phyloP scores from a whole-genome alignment of 345 rosid species.

The Citrus sinensis region DNA sequence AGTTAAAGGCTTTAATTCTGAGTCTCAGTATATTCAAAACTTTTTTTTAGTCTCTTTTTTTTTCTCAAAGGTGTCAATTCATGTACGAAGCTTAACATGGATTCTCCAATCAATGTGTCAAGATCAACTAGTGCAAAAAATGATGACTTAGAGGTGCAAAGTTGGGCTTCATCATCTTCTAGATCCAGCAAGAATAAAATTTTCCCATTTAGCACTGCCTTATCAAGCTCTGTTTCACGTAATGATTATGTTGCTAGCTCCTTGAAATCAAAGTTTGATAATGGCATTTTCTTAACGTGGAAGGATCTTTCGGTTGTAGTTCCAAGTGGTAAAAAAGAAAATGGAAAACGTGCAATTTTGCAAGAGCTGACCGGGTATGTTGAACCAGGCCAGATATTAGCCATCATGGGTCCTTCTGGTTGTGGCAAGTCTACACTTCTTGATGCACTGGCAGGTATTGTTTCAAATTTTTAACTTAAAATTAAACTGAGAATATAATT shows the following conservation, averaged over 20 bases:
- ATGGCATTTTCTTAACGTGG: constrained; percentile 39
- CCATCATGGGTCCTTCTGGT: constrained; percentile 61
- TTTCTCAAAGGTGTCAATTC: no score
- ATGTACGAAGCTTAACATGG: no score
- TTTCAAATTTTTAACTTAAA: constrained; percentile 1
- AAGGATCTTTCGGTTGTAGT: constrained; percentile 36
- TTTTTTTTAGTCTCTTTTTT: no score
- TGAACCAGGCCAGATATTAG: constrained; percentile 37
- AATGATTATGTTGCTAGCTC: not conserved
- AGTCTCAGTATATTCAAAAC: no score
- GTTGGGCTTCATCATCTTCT: not conserved
- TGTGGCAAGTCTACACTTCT: constrained; percentile 57
- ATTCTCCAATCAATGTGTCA: no score
- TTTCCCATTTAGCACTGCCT: constrained; percentile 9
- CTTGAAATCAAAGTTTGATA: not conserved
- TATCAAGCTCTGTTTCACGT: not conserved
- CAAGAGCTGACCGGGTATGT: constrained; percentile 42
- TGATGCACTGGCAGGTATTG: constrained; percentile 46
- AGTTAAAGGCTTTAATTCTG: no score
- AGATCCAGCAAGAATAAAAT: not conserved
- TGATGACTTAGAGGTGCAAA: not conserved
- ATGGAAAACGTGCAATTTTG: constrained; percentile 26
- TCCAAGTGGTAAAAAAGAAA: constrained; percentile 4
- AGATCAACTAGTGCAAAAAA: no score
- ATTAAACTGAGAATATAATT: no score